phyloP scores from a whole-genome alignment of 306 rosid species.

The Herpetospermum pedunculosum region DNA sequence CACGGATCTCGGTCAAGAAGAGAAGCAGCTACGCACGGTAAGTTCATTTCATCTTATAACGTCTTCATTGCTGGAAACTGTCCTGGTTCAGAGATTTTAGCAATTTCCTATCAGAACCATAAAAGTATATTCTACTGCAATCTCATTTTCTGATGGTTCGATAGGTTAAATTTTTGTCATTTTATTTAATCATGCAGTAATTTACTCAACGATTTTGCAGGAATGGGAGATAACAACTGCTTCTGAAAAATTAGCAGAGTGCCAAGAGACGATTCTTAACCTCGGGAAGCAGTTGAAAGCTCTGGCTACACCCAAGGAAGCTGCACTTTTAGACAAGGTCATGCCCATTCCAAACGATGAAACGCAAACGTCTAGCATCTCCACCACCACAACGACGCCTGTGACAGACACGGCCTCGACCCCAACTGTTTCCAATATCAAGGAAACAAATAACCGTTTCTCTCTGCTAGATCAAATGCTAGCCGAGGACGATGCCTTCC shows the following conservation, averaged over 20 bases:
- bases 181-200: not conserved
- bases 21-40: slow-evolving; percentile 51
- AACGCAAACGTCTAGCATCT: not conserved
- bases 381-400: slow-evolving; percentile 7
- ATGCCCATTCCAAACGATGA: slow-evolving; percentile 24
- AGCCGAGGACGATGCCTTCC: slow-evolving; percentile 45
- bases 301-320: slow-evolving; percentile 57
- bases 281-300: slow-evolving; percentile 93
- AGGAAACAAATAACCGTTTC: slow-evolving; percentile 26
- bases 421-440: slow-evolving; percentile 16
- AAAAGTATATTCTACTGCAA: not conserved
- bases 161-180: not conserved
- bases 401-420: slow-evolving; percentile 3
- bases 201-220: slow-evolving; percentile 22
- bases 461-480: slow-evolving; percentile 67
- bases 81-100: not conserved
- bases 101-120: not conserved
- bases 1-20: slow-evolving; percentile 25
- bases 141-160: not conserved
- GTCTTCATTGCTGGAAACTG: not conserved
- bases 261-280: slow-evolving; percentile 85
- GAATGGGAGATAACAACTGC: slow-evolving; percentile 85
- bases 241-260: slow-evolving; percentile 87
- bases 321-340: slow-evolving; percentile 45
- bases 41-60: slow-evolving; percentile 24